These are phyloP conservation scores for Panicum hallii DNA, from an alignment of 202 grass and related monocot genomes.

Conservation along the genomic window DNA sequence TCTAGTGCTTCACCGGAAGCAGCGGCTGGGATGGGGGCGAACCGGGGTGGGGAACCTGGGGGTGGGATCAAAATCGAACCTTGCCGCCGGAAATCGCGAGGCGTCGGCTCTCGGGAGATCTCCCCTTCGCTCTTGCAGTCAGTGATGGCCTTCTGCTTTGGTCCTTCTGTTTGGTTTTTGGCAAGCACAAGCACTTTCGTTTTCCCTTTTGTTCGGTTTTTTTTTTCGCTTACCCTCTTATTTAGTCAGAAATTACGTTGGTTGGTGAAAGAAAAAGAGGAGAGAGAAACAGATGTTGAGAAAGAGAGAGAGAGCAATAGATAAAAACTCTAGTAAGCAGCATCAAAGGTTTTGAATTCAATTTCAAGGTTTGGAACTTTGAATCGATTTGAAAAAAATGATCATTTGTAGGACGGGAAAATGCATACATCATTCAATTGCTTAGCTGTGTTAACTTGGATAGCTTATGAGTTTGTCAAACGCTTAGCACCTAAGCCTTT, in stretches of 20 bases:
- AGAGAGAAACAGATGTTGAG: too few relatives aligned
- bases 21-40: slow-evolving; percentile 18
- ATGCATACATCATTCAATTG: neutral
- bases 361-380: neutral
- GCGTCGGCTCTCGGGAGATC: slow-evolving; percentile 45
- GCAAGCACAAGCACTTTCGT: slow-evolving; percentile 35
- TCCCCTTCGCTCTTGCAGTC: slow-evolving; percentile 11
- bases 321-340: neutral
- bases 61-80: slow-evolving; percentile 64
- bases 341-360: neutral
- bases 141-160: slow-evolving; percentile 48
- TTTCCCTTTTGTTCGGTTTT: neutral
- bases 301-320: neutral
- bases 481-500: slow-evolving; percentile 40
- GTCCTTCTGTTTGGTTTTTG: slow-evolving; percentile 47
- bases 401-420: neutral
- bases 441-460: slow-evolving; percentile 38
- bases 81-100: slow-evolving; percentile 59
- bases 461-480: slow-evolving; percentile 38
- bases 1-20: slow-evolving; percentile 1
- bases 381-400: neutral
- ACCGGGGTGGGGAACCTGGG: slow-evolving; percentile 13
- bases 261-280: slow-evolving; percentile 34
- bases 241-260: slow-evolving; percentile 30
- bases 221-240: neutral